Base-by-base conservation (phyloP, 2,329 filamentous ascomycete genomes). In the Ustulina deusta region DNA sequence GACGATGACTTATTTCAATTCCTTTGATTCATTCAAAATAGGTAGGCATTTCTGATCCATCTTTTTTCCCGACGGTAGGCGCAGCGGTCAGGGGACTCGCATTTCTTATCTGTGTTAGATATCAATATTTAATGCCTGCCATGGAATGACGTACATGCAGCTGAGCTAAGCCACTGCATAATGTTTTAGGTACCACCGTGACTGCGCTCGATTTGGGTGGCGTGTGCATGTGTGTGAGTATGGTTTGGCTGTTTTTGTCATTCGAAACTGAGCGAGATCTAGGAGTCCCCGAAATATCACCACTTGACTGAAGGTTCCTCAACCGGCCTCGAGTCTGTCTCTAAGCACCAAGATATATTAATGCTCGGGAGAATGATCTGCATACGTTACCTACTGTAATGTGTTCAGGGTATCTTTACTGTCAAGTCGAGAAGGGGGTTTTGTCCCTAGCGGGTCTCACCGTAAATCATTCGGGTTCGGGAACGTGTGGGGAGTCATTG, bases 141-240 rank as follows among this genome's bases (percentile, higher is more conserved):
- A 20, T 34, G 38, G 20, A 49, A 67, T 61, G 65, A 65, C 61
- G 62, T 59, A 65, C 55, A 46, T 58, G 36, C 27, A 58, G 56
- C 61, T 56, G 40, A 65, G 66, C 61, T 56, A 46, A 65, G 66
- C 66, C 63, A 65, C 57, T 25, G 32, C 9, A n/a, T 22, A 34
- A 48, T n/a, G 34, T n/a, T n/a, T 17, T n/a, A n/a, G n/a, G n/a
- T n/a, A n/a, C n/a, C n/a, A n/a, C n/a, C n/a, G n/a, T n/a, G n/a
- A n/a, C n/a, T n/a, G n/a, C n/a, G n/a, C 29, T 32, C 9, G 10
- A 46, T 25, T 25, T 13, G 22, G 44, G 20, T 13, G 6, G n/a
- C 11, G 15, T 29, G 17, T 32, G 17, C 27, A 32, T 36, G 49
- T 36, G 49, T n/a, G 20, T 32, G 27, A n/a, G 9, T 29, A 15